phyloP scores from a whole-genome alignment of 176 grass and related monocot genomes.

The Rhynchospora tenuis region DNA sequence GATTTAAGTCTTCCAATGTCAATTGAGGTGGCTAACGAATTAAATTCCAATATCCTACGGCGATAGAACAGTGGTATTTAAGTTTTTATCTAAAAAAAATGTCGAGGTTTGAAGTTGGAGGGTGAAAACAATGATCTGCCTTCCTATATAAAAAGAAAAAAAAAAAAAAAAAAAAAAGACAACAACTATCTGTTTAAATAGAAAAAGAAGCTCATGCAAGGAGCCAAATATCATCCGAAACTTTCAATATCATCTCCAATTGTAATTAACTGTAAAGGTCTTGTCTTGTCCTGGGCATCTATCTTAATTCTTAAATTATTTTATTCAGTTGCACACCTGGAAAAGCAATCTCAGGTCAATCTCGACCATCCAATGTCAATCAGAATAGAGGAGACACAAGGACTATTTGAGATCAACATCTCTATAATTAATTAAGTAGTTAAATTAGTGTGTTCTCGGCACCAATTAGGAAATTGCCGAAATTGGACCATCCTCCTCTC shows the following conservation, averaged over 20 bases:
- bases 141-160: too few species aligned
- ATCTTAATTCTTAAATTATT: neutral
- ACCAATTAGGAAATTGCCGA: neutral
- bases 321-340: neutral
- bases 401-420: neutral
- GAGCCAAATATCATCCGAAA: neutral
- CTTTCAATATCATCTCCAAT: neutral
- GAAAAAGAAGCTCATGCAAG: neutral
- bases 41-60: too few species aligned
- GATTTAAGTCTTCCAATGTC: too few species aligned
- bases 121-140: neutral
- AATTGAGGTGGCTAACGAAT: too few species aligned
- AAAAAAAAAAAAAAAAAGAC: too few species aligned
- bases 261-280: neutral
- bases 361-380: neutral
- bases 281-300: neutral
- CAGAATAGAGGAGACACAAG: neutral
- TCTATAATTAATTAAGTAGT: neutral
- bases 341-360: neutral
- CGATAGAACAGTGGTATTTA: too few species aligned
- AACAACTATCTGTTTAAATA: neutral
- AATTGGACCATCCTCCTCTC: neutral
- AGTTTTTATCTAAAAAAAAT: too few species aligned
- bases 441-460: neutral
- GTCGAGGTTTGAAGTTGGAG: too few species aligned